A percentile compares a stretch with the other conserved stretches of the same genome.
phyloP scores from a whole-genome alignment of 129 eudicot genomes.

The Flaveria brownii region DNA sequence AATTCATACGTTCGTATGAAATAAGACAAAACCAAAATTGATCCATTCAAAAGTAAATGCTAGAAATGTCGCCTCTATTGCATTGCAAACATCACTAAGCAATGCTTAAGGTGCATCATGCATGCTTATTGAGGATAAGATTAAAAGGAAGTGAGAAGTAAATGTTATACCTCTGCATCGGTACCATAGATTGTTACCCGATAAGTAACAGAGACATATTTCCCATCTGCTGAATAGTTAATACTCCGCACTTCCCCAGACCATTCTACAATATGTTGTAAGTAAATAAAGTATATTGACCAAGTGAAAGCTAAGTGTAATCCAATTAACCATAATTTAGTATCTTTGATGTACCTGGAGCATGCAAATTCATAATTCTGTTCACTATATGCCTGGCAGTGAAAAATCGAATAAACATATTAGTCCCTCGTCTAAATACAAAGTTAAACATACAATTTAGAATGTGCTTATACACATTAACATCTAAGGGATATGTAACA shows the following conservation, averaged over 20 bases:
- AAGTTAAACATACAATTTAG: background rate
- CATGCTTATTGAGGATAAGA: background rate
- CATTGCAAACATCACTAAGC: background rate
- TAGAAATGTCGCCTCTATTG: too few species aligned
- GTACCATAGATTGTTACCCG: conserved; percentile 92
- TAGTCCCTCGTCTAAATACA: background rate
- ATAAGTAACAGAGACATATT: conserved; percentile 84
- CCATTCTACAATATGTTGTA: conserved; percentile 65
- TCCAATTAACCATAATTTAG: background rate
- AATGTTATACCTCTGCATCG: conserved; percentile 86
- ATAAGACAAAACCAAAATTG: too few species aligned
- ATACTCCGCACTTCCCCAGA: conserved; percentile 95
- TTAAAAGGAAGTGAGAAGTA: background rate
- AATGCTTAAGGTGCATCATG: background rate
- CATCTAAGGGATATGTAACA: background rate
- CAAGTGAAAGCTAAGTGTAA: background rate
- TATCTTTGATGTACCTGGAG: conserved; percentile 66
- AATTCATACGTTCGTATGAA: background rate
- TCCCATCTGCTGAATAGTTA: conserved; percentile 74
- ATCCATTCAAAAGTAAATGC: too few species aligned
- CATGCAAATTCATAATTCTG: conserved; percentile 91
- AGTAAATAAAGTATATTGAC: background rate
- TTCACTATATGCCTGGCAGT: conserved; percentile 79
- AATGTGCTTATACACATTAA: background rate
- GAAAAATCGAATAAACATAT: conserved; percentile 16